These are phyloP conservation scores for Phlyctochytrium bullatum DNA, from an alignment of 192 early-diverging fungal species.

Conservation along the genomic window DNA sequence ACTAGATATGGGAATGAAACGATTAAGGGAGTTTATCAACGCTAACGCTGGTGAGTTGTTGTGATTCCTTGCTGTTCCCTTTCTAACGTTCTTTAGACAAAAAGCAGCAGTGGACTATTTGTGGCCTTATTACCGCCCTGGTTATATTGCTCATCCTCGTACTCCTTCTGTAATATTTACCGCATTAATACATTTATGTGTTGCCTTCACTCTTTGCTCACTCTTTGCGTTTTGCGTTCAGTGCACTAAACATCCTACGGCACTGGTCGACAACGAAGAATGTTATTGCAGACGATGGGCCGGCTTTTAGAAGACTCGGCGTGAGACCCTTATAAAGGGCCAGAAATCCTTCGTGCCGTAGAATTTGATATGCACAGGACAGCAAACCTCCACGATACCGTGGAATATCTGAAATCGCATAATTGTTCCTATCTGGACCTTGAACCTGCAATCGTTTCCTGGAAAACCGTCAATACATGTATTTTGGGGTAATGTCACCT, in stretches of 20 bases:
- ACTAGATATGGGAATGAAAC: constrained; percentile 45
- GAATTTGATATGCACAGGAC: constrained; percentile 63
- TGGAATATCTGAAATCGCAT: constrained; percentile 64
- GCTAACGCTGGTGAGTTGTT: constrained; percentile 45
- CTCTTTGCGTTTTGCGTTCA: no score
- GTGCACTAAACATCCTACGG: no score
- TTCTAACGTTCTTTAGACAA: constrained; percentile 22
- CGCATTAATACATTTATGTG: background rate
- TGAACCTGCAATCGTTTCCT: constrained; percentile 65
- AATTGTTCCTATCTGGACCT: constrained; percentile 63
- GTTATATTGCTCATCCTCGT: constrained; percentile 44
- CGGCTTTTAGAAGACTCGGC: constrained; percentile 84
- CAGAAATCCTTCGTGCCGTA: constrained; percentile 69
- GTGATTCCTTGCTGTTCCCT: background rate
- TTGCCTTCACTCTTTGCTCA: no score
- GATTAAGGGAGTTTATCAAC: constrained; percentile 51
- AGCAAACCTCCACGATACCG: constrained; percentile 54
- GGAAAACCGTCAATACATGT: background rate
- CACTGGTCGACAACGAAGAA: constrained; percentile 69
- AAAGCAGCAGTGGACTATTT: constrained; percentile 50
- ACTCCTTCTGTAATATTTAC: constrained; percentile 30
- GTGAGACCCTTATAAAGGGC: constrained; percentile 87
- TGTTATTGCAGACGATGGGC: constrained; percentile 78
- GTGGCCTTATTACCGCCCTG: constrained; percentile 40
- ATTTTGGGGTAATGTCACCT: constrained; percentile 14